These are phyloP conservation scores for Monosporascus sp. DNA, from an alignment of 2,329 filamentous ascomycete species.

Conservation along the genomic window DNA sequence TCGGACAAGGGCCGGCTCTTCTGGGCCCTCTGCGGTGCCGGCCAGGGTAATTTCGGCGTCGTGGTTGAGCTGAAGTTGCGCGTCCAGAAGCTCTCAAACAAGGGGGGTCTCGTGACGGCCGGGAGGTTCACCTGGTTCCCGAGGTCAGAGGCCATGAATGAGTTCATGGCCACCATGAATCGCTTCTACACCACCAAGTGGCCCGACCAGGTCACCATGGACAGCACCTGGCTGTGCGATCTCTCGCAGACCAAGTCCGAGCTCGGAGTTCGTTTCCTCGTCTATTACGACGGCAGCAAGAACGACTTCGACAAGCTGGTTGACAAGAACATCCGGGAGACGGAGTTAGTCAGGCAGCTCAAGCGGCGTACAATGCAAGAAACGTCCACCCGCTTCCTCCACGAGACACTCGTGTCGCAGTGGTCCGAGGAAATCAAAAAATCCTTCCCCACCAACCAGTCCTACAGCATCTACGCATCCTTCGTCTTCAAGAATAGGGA, in stretches of 20 bases:
- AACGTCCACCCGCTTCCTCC: conserved; percentile 20
- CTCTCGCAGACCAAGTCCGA: neutral
- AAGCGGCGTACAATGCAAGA: conserved; percentile 14
- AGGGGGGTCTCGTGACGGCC: conserved; percentile 13
- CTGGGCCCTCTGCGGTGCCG: conserved; percentile 35
- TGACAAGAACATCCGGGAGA: conserved; percentile 5
- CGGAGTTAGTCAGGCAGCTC: conserved; percentile 13
- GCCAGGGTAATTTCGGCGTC: conserved; percentile 36
- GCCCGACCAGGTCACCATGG: conserved; percentile 24
- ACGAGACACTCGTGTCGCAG: conserved; percentile 24
- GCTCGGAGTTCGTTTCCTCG: conserved; percentile 8
- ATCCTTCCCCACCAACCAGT: conserved; percentile 16
- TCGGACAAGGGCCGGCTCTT: conserved; percentile 26
- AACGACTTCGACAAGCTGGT: conserved; percentile 8
- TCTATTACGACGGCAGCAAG: conserved; percentile 13
- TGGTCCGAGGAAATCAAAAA: conserved; percentile 23
- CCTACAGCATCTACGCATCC: conserved; percentile 24
- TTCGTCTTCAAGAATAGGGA: conserved; percentile 11
- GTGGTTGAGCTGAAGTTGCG: conserved; percentile 26
- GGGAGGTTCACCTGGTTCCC: conserved; percentile 20
- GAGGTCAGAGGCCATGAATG: neutral
- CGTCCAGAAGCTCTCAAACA: conserved; percentile 9
- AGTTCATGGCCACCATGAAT: conserved; percentile 16
- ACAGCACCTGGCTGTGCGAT: conserved; percentile 17
- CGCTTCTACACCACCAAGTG: conserved; percentile 21